Evolutionary conservation across 2,329 filamentous ascomycete genomes (phyloP).

Genomic region (Calonectria hawksworthii): DNA sequence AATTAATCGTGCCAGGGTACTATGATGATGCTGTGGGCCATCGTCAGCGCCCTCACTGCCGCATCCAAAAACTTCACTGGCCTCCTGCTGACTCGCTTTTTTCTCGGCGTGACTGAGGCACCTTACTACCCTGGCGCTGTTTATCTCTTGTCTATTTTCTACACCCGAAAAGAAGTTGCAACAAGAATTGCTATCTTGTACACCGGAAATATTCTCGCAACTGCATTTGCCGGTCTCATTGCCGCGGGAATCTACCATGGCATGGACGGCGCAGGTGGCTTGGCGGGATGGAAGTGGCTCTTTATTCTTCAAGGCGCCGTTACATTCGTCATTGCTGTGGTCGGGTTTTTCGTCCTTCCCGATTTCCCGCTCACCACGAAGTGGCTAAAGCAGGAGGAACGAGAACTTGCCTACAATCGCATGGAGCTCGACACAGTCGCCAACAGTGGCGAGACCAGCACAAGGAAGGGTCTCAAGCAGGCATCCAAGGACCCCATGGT

Average conservation of each 20-base stretch:
- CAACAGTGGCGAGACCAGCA: slow-evolving; percentile 55
- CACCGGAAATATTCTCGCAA: slow-evolving; percentile 53
- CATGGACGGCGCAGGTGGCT: slow-evolving; percentile 42
- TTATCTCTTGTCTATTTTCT: slow-evolving; percentile 65
- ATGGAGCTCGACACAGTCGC: slow-evolving; percentile 62
- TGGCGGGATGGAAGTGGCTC: slow-evolving; percentile 57
- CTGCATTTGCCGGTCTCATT: slow-evolving; percentile 60
- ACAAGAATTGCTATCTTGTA: slow-evolving; percentile 61
- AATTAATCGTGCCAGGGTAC: slow-evolving; percentile 43
- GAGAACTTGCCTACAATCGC: slow-evolving; percentile 56
- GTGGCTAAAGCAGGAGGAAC: slow-evolving; percentile 59
- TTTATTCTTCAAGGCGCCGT: slow-evolving; percentile 76
- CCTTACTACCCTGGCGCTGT: slow-evolving; percentile 54
- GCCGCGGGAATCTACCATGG: slow-evolving; percentile 58
- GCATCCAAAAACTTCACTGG: slow-evolving; percentile 63
- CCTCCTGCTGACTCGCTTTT: slow-evolving; percentile 62
- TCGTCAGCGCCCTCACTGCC: slow-evolving; percentile 61
- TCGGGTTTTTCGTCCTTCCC: slow-evolving; percentile 48
- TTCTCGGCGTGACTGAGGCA: slow-evolving; percentile 57
- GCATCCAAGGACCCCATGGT: slow-evolving; percentile 61
- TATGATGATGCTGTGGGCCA: slow-evolving; percentile 63
- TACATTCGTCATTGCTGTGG: slow-evolving; percentile 45
- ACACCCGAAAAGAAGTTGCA: slow-evolving; percentile 64
- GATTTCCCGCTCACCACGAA: slow-evolving; percentile 59
- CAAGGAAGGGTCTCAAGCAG: slow-evolving; percentile 58